These are phyloP conservation scores for Metschnikowia sp. DNA, from an alignment of 805 yeast genomes.

Conservation along the genomic window DNA sequence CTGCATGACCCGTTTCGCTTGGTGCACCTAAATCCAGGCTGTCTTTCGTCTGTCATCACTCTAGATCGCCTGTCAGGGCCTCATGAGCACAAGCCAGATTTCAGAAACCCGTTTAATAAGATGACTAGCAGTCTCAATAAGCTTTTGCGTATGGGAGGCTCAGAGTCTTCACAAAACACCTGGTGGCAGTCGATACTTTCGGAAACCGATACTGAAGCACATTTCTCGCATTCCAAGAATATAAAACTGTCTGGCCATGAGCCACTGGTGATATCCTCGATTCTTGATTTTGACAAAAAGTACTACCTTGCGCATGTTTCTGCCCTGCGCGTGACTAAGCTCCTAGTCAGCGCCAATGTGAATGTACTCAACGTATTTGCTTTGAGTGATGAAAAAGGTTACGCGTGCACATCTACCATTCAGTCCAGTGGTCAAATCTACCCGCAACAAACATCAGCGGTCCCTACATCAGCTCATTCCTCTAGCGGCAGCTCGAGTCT, in stretches of 20 bases:
- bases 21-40: conserved; percentile 56
- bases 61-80: conserved; percentile 5
- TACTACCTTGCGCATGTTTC: conserved; percentile 26
- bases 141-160: conserved; percentile 19
- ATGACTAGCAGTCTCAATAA: conserved; percentile 32
- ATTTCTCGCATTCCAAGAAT: background rate
- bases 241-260: conserved; percentile 1
- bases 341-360: conserved; percentile 47
- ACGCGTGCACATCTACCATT: conserved; percentile 19
- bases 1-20: conserved; percentile 49
- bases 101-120: conserved; percentile 30
- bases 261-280: conserved; percentile 16
- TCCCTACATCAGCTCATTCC: conserved; percentile 3
- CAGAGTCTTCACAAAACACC: background rate
- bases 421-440: conserved; percentile 21
- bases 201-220: background rate
- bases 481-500: conserved; percentile 12
- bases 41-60: conserved; percentile 26
- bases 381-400: conserved; percentile 27
- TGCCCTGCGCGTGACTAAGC: conserved; percentile 26
- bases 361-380: conserved; percentile 47
- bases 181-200: conserved; percentile 5
- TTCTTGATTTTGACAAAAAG: conserved; percentile 33
- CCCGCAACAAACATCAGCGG: conserved; percentile 11
- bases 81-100: conserved; percentile 6